Conservation (phyloP, 371 early-diverging fungal genomes). For the Mucor mucedo region DNA sequence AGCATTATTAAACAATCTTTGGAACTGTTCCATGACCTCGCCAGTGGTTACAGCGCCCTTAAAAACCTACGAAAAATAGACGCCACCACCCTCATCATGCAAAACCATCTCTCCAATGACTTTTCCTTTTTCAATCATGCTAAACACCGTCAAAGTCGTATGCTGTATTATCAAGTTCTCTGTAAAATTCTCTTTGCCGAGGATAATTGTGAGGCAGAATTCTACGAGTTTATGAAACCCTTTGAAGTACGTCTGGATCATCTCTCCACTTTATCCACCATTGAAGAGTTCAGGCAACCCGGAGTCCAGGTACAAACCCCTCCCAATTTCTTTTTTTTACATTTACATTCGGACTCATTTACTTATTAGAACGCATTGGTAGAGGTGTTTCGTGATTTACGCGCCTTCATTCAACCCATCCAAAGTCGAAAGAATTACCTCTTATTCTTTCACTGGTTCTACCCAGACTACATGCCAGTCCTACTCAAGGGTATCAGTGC, state of each 20-base stretch:
- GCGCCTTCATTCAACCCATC: constrained; percentile 74
- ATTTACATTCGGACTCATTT: not conserved
- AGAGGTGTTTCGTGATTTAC: constrained; percentile 79
- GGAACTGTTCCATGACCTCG: constrained; percentile 73
- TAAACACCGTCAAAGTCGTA: constrained; percentile 60
- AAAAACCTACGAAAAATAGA: constrained; percentile 78
- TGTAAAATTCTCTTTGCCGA: constrained; percentile 81
- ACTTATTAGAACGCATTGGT: constrained; percentile 31
- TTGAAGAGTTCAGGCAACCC: constrained; percentile 53
- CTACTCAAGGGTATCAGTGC: constrained; percentile 68
- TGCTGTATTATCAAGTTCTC: constrained; percentile 79
- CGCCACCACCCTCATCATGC: constrained; percentile 67
- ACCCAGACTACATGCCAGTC: constrained; percentile 64
- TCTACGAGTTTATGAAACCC: constrained; percentile 77
- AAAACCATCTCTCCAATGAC: constrained; percentile 72
- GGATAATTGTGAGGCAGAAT: constrained; percentile 53
- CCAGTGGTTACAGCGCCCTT: constrained; percentile 77
- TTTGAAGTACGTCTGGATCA: constrained; percentile 64
- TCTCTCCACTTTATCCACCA: constrained; percentile 38
- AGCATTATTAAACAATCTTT: constrained; percentile 44
- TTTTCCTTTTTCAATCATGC: constrained; percentile 69
- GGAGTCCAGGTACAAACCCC: constrained; percentile 33
- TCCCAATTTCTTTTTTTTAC: not conserved
- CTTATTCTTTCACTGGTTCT: constrained; percentile 85
- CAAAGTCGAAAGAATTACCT: constrained; percentile 59